Base-by-base conservation (phyloP, 2,329 filamentous ascomycete genomes). In the Hirsutella minnesotensis region DNA sequence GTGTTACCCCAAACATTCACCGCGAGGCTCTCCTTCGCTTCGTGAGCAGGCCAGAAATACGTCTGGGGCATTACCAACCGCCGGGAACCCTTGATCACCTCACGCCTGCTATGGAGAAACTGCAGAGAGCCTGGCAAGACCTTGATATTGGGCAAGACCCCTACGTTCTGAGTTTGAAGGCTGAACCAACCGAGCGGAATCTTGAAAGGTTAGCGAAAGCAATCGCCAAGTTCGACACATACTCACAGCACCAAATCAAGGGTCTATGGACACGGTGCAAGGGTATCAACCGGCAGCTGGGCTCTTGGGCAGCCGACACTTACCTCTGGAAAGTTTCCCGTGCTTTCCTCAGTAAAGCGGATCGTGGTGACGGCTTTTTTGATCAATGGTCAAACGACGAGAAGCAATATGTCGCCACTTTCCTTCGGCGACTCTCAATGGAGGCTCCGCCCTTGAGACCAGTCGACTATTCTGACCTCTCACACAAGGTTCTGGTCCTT, bases 11-110 rank as follows among this genome's bases (percentile, higher is more conserved):
- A 0, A 81, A 74, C 3, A 53, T 72, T 2, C 76, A 89, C 54
- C 73, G 83, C 2, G 72, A 75, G 12, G 84, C 92, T 49, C 71
- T 94, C 3, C 57, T 84, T n/a, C 65, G 67, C 16, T 70, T 78
- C 51, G 79, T 83, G 3, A 80, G 86, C 50, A 75, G 67, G n/a
- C 87, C 87, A 1, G 55, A 66, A 9, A 60, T 88, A 29, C 48
- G 49, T 2, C 55, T 52, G 10, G 49, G 65, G 7, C 37, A 51
- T 0, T 75, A 66, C 47, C 41, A 39, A 47, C 3, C 29, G 41
- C 5, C 40, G 43, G 3, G 24, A 27, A 27, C 22, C 18, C 15
- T 18, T 44, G 3, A n/a, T 48, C 9, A 10, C 8, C 42, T 49
- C 8, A 66, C 63, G 3, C 40, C 48, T 3, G 56, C 57, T n/a